Evolutionary conservation across 495 filamentous ascomycete genomes (phyloP).

Genomic region (Talaromyces trachyspermus): DNA sequence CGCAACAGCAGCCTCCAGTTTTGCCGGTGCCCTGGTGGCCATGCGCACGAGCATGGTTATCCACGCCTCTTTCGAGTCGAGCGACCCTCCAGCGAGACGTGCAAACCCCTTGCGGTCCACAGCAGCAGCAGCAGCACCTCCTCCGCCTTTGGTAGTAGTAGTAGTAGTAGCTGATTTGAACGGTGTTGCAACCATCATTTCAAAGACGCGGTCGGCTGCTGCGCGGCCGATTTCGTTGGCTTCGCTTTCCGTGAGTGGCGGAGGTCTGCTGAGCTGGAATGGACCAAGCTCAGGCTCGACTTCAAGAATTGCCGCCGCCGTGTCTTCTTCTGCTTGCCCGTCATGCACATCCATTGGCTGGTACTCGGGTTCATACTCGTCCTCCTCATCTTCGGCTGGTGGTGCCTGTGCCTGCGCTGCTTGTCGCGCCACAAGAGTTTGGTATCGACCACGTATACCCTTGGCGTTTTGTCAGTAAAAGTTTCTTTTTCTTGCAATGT

Average conservation of each 20-base stretch:
- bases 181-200: constrained; percentile 65
- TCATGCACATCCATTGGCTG: constrained; percentile 59
- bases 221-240: constrained; percentile 58
- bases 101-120: constrained; percentile 52
- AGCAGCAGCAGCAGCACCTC: not conserved
- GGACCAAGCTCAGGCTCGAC: constrained; percentile 52
- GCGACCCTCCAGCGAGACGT: constrained; percentile 73
- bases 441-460: constrained; percentile 41
- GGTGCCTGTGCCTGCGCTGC: constrained; percentile 34
- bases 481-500: not conserved
- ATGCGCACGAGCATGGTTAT: constrained; percentile 77
- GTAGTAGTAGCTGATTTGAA: constrained; percentile 28
- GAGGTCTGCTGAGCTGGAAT: constrained; percentile 75
- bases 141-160: not conserved
- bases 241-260: constrained; percentile 59
- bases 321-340: constrained; percentile 62
- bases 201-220: constrained; percentile 69
- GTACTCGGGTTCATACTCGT: constrained; percentile 84
- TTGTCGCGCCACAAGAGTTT: constrained; percentile 38
- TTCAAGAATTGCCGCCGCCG: constrained; percentile 45
- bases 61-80: constrained; percentile 80
- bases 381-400: constrained; percentile 68
- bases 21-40: constrained; percentile 70
- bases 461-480: constrained; percentile 22
- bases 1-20: constrained; percentile 45